These are phyloP conservation scores for Nakazawaea siamensis DNA, from an alignment of 805 yeast species.

Conservation along the genomic window DNA sequence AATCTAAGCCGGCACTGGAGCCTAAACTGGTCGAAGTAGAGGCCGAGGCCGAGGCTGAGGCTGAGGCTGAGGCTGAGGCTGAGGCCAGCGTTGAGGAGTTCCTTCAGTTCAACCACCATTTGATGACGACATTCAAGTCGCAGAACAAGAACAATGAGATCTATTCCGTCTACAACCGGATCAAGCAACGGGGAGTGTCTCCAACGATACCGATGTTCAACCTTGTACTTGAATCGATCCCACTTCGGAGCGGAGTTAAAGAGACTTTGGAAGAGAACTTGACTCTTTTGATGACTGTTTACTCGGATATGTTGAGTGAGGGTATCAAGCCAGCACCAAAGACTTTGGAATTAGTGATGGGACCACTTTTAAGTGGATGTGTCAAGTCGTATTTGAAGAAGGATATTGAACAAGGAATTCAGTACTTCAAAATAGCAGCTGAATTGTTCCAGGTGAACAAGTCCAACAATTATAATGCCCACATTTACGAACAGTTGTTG, in stretches of 20 bases:
- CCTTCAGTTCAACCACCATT: slow-evolving; percentile 13
- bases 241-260: slow-evolving; percentile 39
- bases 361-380: slow-evolving; percentile 42
- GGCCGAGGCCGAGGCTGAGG: not conserved
- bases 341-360: slow-evolving; percentile 46
- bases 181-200: slow-evolving; percentile 25
- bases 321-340: slow-evolving; percentile 45
- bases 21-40: not conserved
- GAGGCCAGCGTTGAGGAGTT: slow-evolving; percentile 1
- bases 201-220: slow-evolving; percentile 49
- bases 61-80: not conserved
- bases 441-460: slow-evolving; percentile 31
- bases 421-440: slow-evolving; percentile 40
- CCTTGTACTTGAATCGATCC: slow-evolving; percentile 45
- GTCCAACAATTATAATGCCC: slow-evolving; percentile 26
- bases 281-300: slow-evolving; percentile 55
- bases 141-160: slow-evolving; percentile 23
- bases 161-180: slow-evolving; percentile 21
- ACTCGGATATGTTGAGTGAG: slow-evolving; percentile 54
- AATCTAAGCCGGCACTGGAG: not conserved
- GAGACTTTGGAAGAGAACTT: slow-evolving; percentile 50
- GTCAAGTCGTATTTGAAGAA: slow-evolving; percentile 28
- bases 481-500: slow-evolving; percentile 25
- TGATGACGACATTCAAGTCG: slow-evolving; percentile 17
- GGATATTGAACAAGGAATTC: slow-evolving; percentile 31